phyloP scores from a whole-genome alignment of 176 grass and related monocot species.

The Oryza officinalis region DNA sequence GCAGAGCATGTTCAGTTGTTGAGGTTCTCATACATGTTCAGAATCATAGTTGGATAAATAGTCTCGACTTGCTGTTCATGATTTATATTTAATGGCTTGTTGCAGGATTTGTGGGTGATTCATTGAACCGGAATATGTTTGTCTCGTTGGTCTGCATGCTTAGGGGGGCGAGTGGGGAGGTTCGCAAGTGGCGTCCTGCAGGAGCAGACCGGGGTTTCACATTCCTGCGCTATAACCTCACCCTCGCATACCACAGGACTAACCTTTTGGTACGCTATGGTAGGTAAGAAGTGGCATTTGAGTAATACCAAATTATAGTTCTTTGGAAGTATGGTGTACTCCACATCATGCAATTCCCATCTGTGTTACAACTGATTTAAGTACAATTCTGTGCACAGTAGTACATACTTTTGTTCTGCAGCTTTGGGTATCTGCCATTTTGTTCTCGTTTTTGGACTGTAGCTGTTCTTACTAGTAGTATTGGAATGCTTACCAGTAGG shows the following conservation, averaged over 20 bases:
- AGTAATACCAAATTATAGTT: constrained; percentile 3
- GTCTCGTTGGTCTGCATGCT: constrained; percentile 88
- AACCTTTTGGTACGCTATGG: constrained; percentile 85
- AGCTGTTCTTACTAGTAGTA: not conserved
- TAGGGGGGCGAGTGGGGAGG: constrained; percentile 51
- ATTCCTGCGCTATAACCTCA: constrained; percentile 86
- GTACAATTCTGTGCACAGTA: not conserved
- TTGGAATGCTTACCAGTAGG: not conserved
- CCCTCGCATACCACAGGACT: constrained; percentile 86
- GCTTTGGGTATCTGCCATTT: not conserved
- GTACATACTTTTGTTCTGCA: not conserved
- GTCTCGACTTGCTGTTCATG: not conserved
- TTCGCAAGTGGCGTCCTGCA: constrained; percentile 84
- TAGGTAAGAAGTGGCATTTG: constrained; percentile 70
- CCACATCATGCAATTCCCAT: not conserved
- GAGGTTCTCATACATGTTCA: not conserved
- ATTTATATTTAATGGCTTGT: not conserved
- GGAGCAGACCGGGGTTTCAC: constrained; percentile 88
- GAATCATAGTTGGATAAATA: not conserved
- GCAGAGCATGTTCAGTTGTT: not conserved
- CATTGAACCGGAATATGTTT: constrained; percentile 95
- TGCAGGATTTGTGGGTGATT: constrained; percentile 94
- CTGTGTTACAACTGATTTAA: not conserved
- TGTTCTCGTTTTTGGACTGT: constrained; percentile 1
- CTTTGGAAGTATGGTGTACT: not conserved